phyloP scores from a whole-genome alignment of 495 filamentous ascomycete species.

The Saxophila tyrrhenica region DNA sequence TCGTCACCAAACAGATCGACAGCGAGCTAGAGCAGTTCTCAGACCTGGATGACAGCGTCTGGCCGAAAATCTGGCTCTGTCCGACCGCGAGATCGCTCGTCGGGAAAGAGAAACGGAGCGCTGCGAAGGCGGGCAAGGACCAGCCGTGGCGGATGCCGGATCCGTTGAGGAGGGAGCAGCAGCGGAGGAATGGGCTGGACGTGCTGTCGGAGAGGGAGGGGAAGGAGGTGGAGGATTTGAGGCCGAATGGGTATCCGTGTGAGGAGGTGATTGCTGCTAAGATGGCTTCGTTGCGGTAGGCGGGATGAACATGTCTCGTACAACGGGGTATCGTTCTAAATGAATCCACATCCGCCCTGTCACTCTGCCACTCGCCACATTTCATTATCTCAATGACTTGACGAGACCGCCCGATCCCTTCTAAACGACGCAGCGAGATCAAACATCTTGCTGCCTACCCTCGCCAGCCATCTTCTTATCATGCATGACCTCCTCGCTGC shows the following conservation, averaged over 20 bases:
- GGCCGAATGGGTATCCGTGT: constrained; percentile 11
- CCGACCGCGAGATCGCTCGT: constrained; percentile 19
- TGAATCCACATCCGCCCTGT: too few species aligned
- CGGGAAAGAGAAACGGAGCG: constrained; percentile 19
- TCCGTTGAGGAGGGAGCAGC: constrained; percentile 10
- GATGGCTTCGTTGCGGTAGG: constrained; percentile 9
- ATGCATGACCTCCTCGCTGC: background rate
- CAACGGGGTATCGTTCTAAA: too few species aligned
- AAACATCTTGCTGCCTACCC: background rate
- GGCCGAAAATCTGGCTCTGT: constrained; percentile 19
- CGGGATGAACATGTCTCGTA: too few species aligned
- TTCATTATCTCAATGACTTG: too few species aligned
- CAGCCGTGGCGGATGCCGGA: constrained; percentile 10
- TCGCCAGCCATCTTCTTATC: background rate
- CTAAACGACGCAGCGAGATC: too few species aligned
- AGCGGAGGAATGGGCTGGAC: constrained; percentile 12
- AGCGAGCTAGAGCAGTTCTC: constrained; percentile 28
- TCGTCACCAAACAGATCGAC: constrained; percentile 55
- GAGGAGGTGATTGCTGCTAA: constrained; percentile 13
- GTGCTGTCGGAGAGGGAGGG: constrained; percentile 5
- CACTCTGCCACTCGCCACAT: too few species aligned
- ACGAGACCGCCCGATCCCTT: too few species aligned
- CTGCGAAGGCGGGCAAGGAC: background rate
- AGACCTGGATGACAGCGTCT: constrained; percentile 29
- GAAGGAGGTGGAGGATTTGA: constrained; percentile 6